Evolutionary conservation across 2,329 filamentous ascomycete genomes (phyloP), one percentile per base, ranked within the genome.

Genomic region (Neobulgaria alba): DNA sequence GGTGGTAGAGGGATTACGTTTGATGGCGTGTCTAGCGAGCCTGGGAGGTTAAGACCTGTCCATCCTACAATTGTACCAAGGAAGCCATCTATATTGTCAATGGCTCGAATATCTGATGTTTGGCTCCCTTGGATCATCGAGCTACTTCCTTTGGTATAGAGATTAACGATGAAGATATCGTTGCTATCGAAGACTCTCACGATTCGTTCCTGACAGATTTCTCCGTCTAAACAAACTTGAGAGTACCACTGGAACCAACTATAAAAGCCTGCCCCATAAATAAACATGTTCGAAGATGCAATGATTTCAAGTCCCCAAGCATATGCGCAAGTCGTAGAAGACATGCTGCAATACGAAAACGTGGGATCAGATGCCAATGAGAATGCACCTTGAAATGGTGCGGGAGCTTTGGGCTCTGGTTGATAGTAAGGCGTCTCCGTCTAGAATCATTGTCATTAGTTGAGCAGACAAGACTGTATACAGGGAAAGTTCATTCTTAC

Each of bases 181-280:
- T 4, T 21, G 17, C 19, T 23, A 14, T 5, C 12, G 8, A 21
- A 5, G 26, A 36, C 16, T 5, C 33, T 18, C 3, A 43, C 14
- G 21, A 34, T 33, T 3, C 41, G 12, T 9, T 43, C 29, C 17
- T 44, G 36, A 20, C 42, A 44, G 19, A 36, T 44, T 8, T 36
- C 9, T 3, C 18, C 29, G 8, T 26, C 19, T 9, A 40, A 4
- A 16, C 42, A 44, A 16, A 5, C 19, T 19, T 40, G 32, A 10
- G 9, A 12, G 20, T 44, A 44, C 5, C 41, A 17, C 15, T 39
- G 18, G 15, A 36, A 41, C 15, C 15, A 41, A 10, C 16, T 21
- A 19, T 41, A 41, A 3, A 36, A 18, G 2, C 39, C 39, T 4
- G 39, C 33, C 4, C 39, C 33, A 5, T 31, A 32, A 15, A 41